A percentile compares a stretch with the other conserved stretches of the same genome.
Conservation (phyloP, 768 basidiomycete species). For the Lepiota brunneoincarnata region DNA sequence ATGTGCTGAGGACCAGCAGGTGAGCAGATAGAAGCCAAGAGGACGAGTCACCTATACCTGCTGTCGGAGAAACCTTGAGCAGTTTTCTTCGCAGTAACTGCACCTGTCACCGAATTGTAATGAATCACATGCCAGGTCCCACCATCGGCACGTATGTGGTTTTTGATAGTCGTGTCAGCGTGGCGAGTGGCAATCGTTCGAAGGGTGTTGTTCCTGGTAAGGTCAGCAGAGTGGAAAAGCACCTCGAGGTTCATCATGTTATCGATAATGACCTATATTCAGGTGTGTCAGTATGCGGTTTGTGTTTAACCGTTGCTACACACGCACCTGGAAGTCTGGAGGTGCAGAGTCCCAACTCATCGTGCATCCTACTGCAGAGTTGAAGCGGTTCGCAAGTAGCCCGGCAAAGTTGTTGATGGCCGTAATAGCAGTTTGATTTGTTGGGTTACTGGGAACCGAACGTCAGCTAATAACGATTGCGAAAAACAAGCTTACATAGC, state of each 20-base stretch:
- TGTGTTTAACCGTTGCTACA: background rate
- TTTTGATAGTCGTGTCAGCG: conserved; percentile 62
- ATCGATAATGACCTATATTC: conserved; percentile 61
- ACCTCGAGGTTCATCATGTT: conserved; percentile 81
- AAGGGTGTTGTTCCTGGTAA: conserved; percentile 60
- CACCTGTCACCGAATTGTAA: conserved; percentile 64
- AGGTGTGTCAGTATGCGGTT: background rate
- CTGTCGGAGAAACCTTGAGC: conserved; percentile 60
- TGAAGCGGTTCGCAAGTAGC: conserved; percentile 56
- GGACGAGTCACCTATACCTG: conserved; percentile 10
- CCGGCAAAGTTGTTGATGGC: conserved; percentile 58
- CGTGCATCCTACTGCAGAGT: conserved; percentile 60
- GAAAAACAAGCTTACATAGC: conserved; percentile 39
- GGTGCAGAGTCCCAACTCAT: conserved; percentile 64
- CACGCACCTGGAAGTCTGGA: conserved; percentile 53
- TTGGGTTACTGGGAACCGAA: conserved; percentile 43
- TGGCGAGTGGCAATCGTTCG: conserved; percentile 60
- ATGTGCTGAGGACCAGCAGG: conserved; percentile 43
- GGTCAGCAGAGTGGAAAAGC: conserved; percentile 52
- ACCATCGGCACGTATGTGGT: conserved; percentile 68
- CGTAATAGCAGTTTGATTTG: conserved; percentile 51
- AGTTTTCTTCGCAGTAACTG: conserved; percentile 54
- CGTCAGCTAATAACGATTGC: background rate
- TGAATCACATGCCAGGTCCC: conserved; percentile 62
- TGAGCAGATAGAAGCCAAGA: background rate